These are phyloP conservation scores for Mrakia hoshinonis DNA, from an alignment of 768 basidiomycete species.

Conservation along the genomic window DNA sequence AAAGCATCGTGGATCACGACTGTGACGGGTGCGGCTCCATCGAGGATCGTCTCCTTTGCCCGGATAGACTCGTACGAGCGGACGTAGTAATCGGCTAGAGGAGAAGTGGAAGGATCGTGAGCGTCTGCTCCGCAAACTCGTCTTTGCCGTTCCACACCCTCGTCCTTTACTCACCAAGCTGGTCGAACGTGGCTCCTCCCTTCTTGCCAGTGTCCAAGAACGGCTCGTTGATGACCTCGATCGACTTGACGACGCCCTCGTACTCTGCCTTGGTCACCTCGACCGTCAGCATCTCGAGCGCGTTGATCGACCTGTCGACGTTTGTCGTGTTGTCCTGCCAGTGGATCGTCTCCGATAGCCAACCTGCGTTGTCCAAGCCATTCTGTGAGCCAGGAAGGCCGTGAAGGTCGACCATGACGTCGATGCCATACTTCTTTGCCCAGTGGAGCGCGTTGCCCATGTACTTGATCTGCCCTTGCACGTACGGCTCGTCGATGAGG, in stretches of 20 bases:
- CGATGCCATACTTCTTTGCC: slow-evolving; percentile 20
- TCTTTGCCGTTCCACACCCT: too few species aligned
- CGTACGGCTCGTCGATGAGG: slow-evolving; percentile 21
- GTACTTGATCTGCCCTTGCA: slow-evolving; percentile 20
- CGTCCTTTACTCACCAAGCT: background rate
- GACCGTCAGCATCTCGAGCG: background rate
- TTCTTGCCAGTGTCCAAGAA: background rate
- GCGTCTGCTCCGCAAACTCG: too few species aligned
- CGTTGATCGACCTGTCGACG: slow-evolving; percentile 13
- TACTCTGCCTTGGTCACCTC: slow-evolving; percentile 9
- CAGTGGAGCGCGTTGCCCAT: slow-evolving; percentile 13
- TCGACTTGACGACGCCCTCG: slow-evolving; percentile 26
- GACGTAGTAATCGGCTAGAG: slow-evolving; percentile 3
- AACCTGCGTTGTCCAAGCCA: slow-evolving; percentile 12
- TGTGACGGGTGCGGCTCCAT: background rate
- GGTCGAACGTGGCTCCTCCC: slow-evolving; percentile 13
- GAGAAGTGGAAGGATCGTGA: too few species aligned
- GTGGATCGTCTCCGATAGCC: background rate
- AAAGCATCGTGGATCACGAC: slow-evolving; percentile 26
- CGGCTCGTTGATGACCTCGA: slow-evolving; percentile 27
- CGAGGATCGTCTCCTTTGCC: slow-evolving; percentile 3
- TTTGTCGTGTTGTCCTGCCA: slow-evolving; percentile 24
- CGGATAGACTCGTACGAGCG: slow-evolving; percentile 19
- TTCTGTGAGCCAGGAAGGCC: slow-evolving; percentile 24
- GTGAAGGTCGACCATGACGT: slow-evolving; percentile 28